A percentile compares a stretch with the other conserved stretches of the same genome.
Evolutionary conservation across 192 early-diverging fungal species (phyloP).

Genomic region (Allomyces arbusculus): DNA sequence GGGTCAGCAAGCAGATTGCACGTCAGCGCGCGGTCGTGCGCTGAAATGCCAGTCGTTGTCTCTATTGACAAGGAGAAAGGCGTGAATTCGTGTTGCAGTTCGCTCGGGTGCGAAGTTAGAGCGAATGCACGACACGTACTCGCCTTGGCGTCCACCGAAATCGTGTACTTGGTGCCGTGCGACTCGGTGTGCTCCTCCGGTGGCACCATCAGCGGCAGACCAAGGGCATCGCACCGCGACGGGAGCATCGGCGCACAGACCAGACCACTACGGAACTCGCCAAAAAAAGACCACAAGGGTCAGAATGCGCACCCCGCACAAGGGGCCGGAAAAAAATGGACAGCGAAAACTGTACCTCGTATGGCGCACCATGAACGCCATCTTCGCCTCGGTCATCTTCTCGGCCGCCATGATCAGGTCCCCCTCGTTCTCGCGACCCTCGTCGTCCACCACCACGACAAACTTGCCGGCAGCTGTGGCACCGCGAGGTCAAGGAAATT

Average conservation of each 20-base stretch:
- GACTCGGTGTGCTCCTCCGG: slow-evolving; percentile 55
- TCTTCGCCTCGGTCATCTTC: slow-evolving; percentile 70
- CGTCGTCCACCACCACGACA: slow-evolving; percentile 86
- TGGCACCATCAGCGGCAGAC: slow-evolving; percentile 87
- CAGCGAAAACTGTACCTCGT: slow-evolving; percentile 36
- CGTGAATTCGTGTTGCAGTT: too few relatives aligned
- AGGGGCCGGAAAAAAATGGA: too few relatives aligned
- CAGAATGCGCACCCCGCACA: too few relatives aligned
- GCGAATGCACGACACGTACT: slow-evolving; percentile 1
- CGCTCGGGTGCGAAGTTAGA: neutral
- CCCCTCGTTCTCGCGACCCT: slow-evolving; percentile 98
- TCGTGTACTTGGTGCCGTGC: slow-evolving; percentile 82
- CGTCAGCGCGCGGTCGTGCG: slow-evolving; percentile 68
- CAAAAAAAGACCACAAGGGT: neutral
- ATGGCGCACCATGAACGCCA: slow-evolving; percentile 91
- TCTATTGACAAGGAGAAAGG: slow-evolving; percentile 9
- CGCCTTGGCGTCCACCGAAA: slow-evolving; percentile 65
- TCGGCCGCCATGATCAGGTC: slow-evolving; percentile 96
- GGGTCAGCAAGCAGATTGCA: slow-evolving; percentile 56
- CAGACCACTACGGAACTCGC: slow-evolving; percentile 40
- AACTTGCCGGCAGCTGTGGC: slow-evolving; percentile 51
- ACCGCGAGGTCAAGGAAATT: neutral
- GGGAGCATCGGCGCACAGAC: slow-evolving; percentile 72
- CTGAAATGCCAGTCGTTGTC: slow-evolving; percentile 93
- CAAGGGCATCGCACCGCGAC: slow-evolving; percentile 59